These are phyloP conservation scores for Conticribra guillardii DNA, from an alignment of 108 stramenopile species.

Conservation along the genomic window DNA sequence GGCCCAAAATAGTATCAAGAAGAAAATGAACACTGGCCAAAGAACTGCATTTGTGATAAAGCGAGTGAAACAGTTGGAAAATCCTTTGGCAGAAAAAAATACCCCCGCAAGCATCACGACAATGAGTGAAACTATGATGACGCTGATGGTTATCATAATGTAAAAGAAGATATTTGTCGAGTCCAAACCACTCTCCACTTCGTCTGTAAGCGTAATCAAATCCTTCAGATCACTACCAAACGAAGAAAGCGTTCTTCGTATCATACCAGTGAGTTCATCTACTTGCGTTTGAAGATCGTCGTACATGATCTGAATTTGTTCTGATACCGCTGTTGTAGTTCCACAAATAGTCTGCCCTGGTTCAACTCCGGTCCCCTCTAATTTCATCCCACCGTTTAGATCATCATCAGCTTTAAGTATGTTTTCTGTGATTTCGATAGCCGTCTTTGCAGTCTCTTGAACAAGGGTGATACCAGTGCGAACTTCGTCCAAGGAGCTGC, in stretches of 20 bases:
- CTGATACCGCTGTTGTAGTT: conserved; percentile 9
- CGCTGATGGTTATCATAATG: conserved; percentile 33
- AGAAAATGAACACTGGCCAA: conserved; percentile 43
- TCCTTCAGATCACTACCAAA: conserved; percentile 25
- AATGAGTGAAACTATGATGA: conserved; percentile 31
- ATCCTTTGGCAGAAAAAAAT: conserved; percentile 13
- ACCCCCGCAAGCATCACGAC: conserved; percentile 24
- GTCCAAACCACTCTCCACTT: conserved; percentile 15
- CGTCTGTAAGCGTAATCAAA: conserved; percentile 16
- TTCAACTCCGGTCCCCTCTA: too few species aligned
- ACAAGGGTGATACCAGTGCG: conserved; percentile 1
- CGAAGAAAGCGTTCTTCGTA: conserved; percentile 14
- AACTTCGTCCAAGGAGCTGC: too few species aligned
- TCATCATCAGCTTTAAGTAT: too few species aligned
- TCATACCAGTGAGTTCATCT: conserved; percentile 7
- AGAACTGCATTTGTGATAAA: conserved; percentile 36
- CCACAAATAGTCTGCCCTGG: too few species aligned
- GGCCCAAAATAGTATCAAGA: conserved; percentile 27
- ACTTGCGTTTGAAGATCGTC: not conserved
- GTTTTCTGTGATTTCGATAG: too few species aligned
- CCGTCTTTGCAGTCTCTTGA: not conserved
- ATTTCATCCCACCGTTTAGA: too few species aligned
- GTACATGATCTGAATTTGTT: conserved; percentile 22
- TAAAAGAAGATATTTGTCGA: conserved; percentile 27
- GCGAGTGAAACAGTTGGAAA: conserved; percentile 37